Evolutionary conservation across 441 rosid genomes (phyloP).

Genomic region (Aleurites moluccanus): DNA sequence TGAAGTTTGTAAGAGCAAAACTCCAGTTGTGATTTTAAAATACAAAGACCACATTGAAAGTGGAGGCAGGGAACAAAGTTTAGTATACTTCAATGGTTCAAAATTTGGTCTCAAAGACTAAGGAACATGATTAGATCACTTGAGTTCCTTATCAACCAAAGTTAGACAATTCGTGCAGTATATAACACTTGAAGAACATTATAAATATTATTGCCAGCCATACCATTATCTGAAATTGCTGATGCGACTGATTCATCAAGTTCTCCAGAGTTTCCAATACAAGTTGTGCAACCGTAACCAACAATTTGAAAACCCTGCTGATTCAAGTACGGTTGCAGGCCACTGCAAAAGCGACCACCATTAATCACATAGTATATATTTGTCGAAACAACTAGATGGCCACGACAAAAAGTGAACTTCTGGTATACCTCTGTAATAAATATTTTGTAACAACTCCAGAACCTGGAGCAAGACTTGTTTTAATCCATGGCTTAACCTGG

Average conservation of each 20-base stretch:
- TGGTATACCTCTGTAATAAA: slow-evolving; percentile 61
- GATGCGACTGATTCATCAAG: slow-evolving; percentile 89
- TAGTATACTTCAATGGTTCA: neutral
- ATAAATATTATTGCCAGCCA: neutral
- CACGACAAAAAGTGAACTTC: neutral
- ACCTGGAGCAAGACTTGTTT: slow-evolving; percentile 99
- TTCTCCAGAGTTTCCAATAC: slow-evolving; percentile 98
- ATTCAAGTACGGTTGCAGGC: slow-evolving; percentile 79
- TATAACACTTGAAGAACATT: neutral
- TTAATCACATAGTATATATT: neutral
- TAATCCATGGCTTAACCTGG: slow-evolving; percentile 98
- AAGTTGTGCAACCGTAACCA: slow-evolving; percentile 99
- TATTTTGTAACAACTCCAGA: slow-evolving; percentile 98
- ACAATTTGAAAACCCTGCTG: slow-evolving; percentile 91
- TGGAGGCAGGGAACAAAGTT: neutral
- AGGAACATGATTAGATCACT: neutral
- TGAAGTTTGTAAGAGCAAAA: neutral
- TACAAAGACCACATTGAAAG: neutral
- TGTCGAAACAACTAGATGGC: neutral
- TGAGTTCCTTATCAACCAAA: neutral
- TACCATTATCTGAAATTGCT: slow-evolving; percentile 93
- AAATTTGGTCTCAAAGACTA: neutral
- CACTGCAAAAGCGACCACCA: slow-evolving; percentile 49
- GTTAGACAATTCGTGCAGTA: slow-evolving; percentile 7
- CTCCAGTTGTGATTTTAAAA: neutral